phyloP scores from a whole-genome alignment of 2,329 filamentous ascomycete species.

The Dothistroma septosporum region DNA sequence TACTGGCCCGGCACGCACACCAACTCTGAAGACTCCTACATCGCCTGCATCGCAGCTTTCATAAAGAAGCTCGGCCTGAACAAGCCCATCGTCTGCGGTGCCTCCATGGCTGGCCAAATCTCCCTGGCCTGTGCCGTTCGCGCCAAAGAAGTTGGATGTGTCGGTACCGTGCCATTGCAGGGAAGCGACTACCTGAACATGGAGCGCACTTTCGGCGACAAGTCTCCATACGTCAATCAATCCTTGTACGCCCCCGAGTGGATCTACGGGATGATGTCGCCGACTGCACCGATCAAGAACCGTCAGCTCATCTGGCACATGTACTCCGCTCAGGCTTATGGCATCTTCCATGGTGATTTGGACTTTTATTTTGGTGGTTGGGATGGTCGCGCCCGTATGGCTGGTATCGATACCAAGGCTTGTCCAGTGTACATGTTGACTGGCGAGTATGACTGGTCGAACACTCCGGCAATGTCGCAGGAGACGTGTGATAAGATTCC shows the following conservation, averaged over 20 bases:
- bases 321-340: constrained; percentile 49
- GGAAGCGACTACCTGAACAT: constrained; percentile 43
- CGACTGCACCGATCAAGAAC: constrained; percentile 42
- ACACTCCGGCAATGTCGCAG: constrained; percentile 45
- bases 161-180: constrained; percentile 47
- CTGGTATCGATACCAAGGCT: constrained; percentile 44
- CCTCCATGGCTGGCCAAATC: constrained; percentile 50
- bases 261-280: constrained; percentile 50
- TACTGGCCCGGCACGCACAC: constrained; percentile 44
- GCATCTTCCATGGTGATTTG: constrained; percentile 50
- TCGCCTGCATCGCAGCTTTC: constrained; percentile 45
- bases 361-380: constrained; percentile 50
- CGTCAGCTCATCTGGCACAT: constrained; percentile 50
- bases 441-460: constrained; percentile 49
- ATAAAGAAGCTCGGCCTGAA: constrained; percentile 43
- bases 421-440: constrained; percentile 52
- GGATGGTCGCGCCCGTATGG: constrained; percentile 43
- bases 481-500: constrained; percentile 47
- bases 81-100: constrained; percentile 48
- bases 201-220: constrained; percentile 43
- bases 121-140: constrained; percentile 47
- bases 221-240: constrained; percentile 47
- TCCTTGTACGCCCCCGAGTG: constrained; percentile 43
- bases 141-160: constrained; percentile 45
- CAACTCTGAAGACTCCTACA: constrained; percentile 42